Evolutionary conservation across 2,329 filamentous ascomycete genomes (phyloP).

Genomic region (Thielaviopsis punctulata): DNA sequence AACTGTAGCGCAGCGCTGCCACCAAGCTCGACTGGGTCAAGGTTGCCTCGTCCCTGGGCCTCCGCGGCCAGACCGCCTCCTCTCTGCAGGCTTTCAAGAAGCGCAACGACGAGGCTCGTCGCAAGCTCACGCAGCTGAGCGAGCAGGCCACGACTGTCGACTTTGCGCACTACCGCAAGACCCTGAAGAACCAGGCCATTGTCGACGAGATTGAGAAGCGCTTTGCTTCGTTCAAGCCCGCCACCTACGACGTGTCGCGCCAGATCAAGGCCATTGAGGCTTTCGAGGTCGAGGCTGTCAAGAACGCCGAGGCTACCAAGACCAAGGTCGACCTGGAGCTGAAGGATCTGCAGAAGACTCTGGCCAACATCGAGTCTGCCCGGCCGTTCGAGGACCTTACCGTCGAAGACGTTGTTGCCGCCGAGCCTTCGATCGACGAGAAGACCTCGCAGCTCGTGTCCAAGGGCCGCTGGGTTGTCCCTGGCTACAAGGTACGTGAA

Average conservation of each 20-base stretch:
- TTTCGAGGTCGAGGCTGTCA: constrained; percentile 90
- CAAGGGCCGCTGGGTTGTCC: constrained; percentile 96
- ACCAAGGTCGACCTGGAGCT: constrained; percentile 88
- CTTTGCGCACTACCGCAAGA: constrained; percentile 78
- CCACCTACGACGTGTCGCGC: constrained; percentile 77
- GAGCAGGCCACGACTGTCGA: constrained; percentile 78
- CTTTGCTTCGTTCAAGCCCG: constrained; percentile 79
- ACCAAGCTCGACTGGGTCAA: constrained; percentile 99
- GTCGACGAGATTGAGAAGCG: constrained; percentile 95
- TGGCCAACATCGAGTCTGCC: constrained; percentile 93
- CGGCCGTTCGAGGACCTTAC: constrained; percentile 94
- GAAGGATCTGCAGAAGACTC: constrained; percentile 79
- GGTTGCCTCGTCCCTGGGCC: constrained; percentile 82
- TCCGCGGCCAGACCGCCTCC: constrained; percentile 83
- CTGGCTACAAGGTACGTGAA: constrained; percentile 83
- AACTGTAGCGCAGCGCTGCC: constrained; percentile 76
- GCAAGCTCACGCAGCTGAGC: constrained; percentile 70
- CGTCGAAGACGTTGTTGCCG: constrained; percentile 88
- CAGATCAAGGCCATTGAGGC: constrained; percentile 97
- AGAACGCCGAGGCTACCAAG: constrained; percentile 96
- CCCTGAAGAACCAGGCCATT: constrained; percentile 91
- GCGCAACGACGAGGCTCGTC: constrained; percentile 96
- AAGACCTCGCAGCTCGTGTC: constrained; percentile 87
- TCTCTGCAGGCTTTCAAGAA: constrained; percentile 97
- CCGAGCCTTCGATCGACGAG: constrained; percentile 93